These are phyloP conservation scores for Claviceps sp. DNA, from an alignment of 2,329 filamentous ascomycete genomes.

Conservation along the genomic window DNA sequence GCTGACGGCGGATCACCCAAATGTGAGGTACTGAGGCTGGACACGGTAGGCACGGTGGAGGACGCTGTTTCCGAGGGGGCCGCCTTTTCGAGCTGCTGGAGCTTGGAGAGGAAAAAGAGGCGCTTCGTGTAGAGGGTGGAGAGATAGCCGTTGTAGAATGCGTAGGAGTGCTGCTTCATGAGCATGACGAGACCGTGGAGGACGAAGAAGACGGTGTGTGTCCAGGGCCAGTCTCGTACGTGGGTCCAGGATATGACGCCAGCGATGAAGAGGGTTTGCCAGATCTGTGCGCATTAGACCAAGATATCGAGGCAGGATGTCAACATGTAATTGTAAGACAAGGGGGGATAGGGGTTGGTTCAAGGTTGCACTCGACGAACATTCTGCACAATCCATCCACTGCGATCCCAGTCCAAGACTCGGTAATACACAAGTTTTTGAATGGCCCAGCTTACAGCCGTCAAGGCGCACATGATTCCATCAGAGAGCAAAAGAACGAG, in stretches of 20 bases:
- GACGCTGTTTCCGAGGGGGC: slow-evolving; percentile 31
- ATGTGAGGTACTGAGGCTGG: slow-evolving; percentile 32
- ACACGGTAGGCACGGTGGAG: slow-evolving; percentile 25
- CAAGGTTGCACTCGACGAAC: slow-evolving; percentile 21
- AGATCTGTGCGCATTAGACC: slow-evolving; percentile 30
- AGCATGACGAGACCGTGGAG: slow-evolving; percentile 62
- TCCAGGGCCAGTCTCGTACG: slow-evolving; percentile 68
- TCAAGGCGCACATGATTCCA: slow-evolving; percentile 53
- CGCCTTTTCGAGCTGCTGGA: slow-evolving; percentile 45
- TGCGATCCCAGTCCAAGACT: slow-evolving; percentile 52
- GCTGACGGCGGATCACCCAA: slow-evolving; percentile 28
- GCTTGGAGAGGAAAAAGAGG: slow-evolving; percentile 26
- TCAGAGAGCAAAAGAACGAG: slow-evolving; percentile 48
- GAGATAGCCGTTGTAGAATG: slow-evolving; percentile 65
- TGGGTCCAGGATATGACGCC: slow-evolving; percentile 52
- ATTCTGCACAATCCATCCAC: slow-evolving; percentile 64
- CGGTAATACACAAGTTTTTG: slow-evolving; percentile 46
- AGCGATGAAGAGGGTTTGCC: slow-evolving; percentile 53
- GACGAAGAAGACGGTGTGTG: slow-evolving; percentile 66
- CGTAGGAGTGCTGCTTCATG: slow-evolving; percentile 75
- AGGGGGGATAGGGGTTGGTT: too few relatives aligned
- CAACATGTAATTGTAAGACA: too few relatives aligned
- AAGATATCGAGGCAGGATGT: neutral
- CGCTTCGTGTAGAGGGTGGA: slow-evolving; percentile 45
- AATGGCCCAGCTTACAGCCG: slow-evolving; percentile 50